Evolutionary conservation across 1,139 yeast species (phyloP), one percentile per base, ranked within the genome.

Genomic region (Maudiozyma humilis): DNA sequence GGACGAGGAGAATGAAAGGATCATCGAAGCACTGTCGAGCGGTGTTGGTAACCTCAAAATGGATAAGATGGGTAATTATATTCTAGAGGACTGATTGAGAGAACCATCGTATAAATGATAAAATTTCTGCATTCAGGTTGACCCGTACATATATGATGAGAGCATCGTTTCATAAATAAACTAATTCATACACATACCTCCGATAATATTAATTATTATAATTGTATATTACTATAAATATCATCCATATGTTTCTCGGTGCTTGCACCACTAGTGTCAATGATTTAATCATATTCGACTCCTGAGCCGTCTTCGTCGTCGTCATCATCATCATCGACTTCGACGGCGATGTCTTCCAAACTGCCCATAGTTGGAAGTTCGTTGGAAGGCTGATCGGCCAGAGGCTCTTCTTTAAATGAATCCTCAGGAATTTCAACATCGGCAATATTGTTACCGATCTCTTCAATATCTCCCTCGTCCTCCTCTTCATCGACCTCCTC

Each of bases 41-140:
- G 88, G 89, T 16, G 75, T 72, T 4, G 70, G 73, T 41, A 71
- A 76, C 30, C 63, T 85, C 49, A 82, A 81, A 60, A 80, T 82
- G 82, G 94, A 85, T 60, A 82, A 80, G 54, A 63, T 85, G 44
- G 95, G 94, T 38, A 85, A 85, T 60, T 84, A 83, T 60, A 79
- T 83, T 32, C 63, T 84, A 41, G 87, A 82, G 32, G 62, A 62
- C n/a, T 51, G 17, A 23, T 3, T 15, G 14, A 10, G 18, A 15
- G 7, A n/a, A 31, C 10, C 27, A 23, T 23, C n/a, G n/a, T n/a
- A n/a, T n/a, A n/a, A n/a, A n/a, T 14, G 17, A 14, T n/a, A 31
- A 31, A 31, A 6, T 8, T 14, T 31, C 17, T 31, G 15, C n/a
- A 14, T 10, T 27, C 31, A 27, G n/a, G 12, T 10, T 27, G 10